A percentile compares a stretch with the other conserved stretches of the same genome.
These are phyloP conservation scores for Wilhelminamyces savonicus DNA, from an alignment of 805 yeast species.

Conservation along the genomic window DNA sequence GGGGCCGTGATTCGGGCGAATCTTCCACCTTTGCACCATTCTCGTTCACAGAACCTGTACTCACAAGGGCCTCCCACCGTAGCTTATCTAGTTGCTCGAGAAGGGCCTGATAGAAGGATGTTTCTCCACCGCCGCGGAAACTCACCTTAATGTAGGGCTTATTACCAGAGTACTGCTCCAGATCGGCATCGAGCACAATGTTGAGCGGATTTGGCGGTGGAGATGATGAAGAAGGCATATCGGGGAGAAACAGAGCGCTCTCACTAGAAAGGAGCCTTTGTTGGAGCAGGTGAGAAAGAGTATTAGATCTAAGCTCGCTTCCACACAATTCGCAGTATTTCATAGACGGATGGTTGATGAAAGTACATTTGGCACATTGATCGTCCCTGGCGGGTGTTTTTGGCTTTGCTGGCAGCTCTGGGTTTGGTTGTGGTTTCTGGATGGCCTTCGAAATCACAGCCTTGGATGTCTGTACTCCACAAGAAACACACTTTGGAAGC, in stretches of 20 bases:
- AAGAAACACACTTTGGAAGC: constrained; percentile 32
- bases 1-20: constrained; percentile 6
- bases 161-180: constrained; percentile 27
- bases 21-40: constrained; percentile 7
- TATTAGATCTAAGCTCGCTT: constrained; percentile 23
- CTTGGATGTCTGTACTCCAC: constrained; percentile 27
- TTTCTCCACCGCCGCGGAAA: constrained; percentile 68
- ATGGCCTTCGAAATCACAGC: constrained; percentile 3
- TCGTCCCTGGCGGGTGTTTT: constrained; percentile 17
- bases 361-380: constrained; percentile 61
- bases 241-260: constrained; percentile 5
- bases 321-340: constrained; percentile 86
- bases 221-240: constrained; percentile 2
- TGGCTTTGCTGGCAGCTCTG: background rate
- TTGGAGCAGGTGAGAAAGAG: background rate
- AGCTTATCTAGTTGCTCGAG: constrained; percentile 37
- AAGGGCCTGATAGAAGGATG: constrained; percentile 41
- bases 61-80: constrained; percentile 41
- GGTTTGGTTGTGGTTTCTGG: constrained; percentile 5
- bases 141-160: constrained; percentile 55
- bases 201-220: constrained; percentile 9
- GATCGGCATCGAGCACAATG: constrained; percentile 19
- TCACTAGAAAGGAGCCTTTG: too few relatives aligned
- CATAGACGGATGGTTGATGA: constrained; percentile 76
- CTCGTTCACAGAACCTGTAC: constrained; percentile 16